Conservation (phyloP, 495 filamentous ascomycete species). For the Delitschia confertaspora region DNA sequence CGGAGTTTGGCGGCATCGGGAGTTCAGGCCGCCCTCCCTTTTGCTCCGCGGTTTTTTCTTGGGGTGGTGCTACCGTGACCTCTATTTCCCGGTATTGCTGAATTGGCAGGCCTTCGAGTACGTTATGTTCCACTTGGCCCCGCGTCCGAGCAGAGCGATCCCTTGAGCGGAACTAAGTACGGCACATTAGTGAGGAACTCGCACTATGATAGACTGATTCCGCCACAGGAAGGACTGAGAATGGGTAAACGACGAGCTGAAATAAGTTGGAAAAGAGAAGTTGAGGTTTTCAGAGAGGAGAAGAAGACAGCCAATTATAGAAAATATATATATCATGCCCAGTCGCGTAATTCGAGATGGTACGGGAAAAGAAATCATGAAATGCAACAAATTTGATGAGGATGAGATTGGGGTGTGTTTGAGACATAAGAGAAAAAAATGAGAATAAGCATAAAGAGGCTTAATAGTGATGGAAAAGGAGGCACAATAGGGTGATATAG, state of each 20-base stretch:
- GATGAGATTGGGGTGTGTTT: no score
- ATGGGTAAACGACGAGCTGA: no score
- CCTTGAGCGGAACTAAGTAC: conserved; percentile 49
- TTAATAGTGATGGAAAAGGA: no score
- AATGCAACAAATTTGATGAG: no score
- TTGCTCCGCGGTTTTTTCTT: conserved; percentile 30
- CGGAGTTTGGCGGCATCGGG: conserved; percentile 78
- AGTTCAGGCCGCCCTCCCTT: conserved; percentile 54
- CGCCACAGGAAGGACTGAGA: no score
- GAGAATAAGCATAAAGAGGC: no score
- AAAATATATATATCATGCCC: no score
- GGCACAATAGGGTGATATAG: no score
- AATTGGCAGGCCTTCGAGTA: conserved; percentile 89
- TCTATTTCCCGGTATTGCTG: conserved; percentile 74
- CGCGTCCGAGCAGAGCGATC: conserved; percentile 55
- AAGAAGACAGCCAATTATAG: background rate
- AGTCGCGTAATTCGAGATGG: background rate
- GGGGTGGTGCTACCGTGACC: conserved; percentile 57
- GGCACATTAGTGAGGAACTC: conserved; percentile 32
- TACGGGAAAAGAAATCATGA: no score
- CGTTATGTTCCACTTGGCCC: conserved; percentile 77
- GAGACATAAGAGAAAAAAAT: no score
- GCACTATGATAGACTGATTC: no score
- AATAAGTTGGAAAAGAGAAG: no score
- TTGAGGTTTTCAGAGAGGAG: background rate